Conservation (phyloP, 305 asterid species). For the Stenogyne calaminthoides region DNA sequence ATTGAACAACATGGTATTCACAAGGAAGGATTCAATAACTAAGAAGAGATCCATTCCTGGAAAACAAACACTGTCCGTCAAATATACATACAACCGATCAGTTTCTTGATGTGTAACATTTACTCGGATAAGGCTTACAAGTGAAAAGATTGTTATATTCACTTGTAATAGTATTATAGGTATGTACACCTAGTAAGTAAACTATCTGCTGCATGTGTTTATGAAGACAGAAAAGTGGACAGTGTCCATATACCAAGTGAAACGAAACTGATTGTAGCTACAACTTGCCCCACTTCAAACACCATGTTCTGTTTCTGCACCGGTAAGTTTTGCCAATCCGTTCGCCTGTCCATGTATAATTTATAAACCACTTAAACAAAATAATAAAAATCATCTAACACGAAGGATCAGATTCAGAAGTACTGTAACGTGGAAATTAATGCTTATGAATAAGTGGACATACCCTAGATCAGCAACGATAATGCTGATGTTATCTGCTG, state of each 20-base stretch:
- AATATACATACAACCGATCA: conserved; percentile 3
- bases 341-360: conserved; percentile 45
- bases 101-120: conserved; percentile 3
- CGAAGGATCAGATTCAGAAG: background rate
- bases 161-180: conserved; percentile 9
- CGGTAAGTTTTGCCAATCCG: conserved; percentile 69
- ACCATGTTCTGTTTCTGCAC: conserved; percentile 53
- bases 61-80: background rate
- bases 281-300: conserved; percentile 63
- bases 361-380: background rate
- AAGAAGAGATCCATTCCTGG: background rate
- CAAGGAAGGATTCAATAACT: background rate
- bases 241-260: conserved; percentile 78
- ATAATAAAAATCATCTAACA: background rate
- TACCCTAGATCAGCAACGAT: conserved; percentile 58
- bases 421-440: background rate
- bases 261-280: conserved; percentile 68
- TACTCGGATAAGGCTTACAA: conserved; percentile 16
- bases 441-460: background rate
- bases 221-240: conserved; percentile 52
- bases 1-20: background rate
- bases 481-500: conserved; percentile 54
- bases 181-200: conserved; percentile 27
- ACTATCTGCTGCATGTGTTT: background rate
- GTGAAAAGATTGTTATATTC: background rate